A percentile compares a stretch with the other conserved stretches of the same genome.
Conservation (phyloP, 768 basidiomycete species). For the Gautieria morchelliformis region DNA sequence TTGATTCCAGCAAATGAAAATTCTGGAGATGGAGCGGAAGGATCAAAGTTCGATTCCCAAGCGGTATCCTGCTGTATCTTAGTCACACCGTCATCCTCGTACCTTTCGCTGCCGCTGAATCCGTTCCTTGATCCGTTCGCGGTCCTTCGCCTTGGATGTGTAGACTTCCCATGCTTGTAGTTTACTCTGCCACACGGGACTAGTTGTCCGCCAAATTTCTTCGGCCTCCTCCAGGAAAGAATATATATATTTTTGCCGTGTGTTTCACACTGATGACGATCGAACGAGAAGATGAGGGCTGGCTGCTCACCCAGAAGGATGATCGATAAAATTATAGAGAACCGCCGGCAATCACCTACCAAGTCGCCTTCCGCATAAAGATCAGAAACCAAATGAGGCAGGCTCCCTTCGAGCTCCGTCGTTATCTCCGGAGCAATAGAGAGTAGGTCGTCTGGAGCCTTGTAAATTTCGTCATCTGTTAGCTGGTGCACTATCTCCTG, state of each 20-base stretch:
- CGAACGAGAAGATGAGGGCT: slow-evolving; percentile 60
- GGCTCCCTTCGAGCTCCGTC: slow-evolving; percentile 31
- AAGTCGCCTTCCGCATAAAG: slow-evolving; percentile 44
- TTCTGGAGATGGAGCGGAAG: slow-evolving; percentile 42
- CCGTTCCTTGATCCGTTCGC: slow-evolving; percentile 34
- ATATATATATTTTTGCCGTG: slow-evolving; percentile 33
- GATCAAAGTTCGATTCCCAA: slow-evolving; percentile 52
- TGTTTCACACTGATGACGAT: slow-evolving; percentile 46
- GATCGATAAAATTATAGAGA: neutral
- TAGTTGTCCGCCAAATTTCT: slow-evolving; percentile 35
- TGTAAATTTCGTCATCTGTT: slow-evolving; percentile 26
- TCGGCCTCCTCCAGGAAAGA: slow-evolving; percentile 34
- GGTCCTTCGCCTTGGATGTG: slow-evolving; percentile 35
- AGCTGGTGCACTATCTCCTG: slow-evolving; percentile 30
- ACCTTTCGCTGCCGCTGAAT: slow-evolving; percentile 26
- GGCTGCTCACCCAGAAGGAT: slow-evolving; percentile 29
- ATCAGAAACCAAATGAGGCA: slow-evolving; percentile 47
- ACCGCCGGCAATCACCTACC: slow-evolving; percentile 27
- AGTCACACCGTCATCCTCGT: slow-evolving; percentile 12
- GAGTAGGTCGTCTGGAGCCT: neutral
- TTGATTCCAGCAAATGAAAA: slow-evolving; percentile 49
- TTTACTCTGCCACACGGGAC: slow-evolving; percentile 40
- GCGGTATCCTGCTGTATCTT: slow-evolving; percentile 15
- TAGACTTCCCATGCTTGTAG: slow-evolving; percentile 43
- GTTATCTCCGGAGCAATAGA: slow-evolving; percentile 19